Evolutionary conservation across 208 protist species (phyloP), one percentile per base, ranked within the genome.

Genomic region (Leishmania amazonensis): DNA sequence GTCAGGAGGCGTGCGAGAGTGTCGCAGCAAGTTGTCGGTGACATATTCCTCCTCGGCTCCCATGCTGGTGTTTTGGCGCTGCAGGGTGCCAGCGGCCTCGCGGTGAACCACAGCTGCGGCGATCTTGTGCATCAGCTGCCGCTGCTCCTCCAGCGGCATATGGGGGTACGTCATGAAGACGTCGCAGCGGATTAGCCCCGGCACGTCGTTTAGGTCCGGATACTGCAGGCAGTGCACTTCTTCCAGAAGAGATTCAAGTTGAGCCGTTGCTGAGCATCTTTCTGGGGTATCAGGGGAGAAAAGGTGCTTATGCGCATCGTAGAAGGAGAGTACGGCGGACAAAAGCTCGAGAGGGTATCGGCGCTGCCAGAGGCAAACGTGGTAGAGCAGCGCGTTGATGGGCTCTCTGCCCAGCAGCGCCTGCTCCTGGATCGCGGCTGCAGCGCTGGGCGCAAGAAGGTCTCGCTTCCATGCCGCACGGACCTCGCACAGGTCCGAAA

Each of bases 341-440:
- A 95, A 53, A 28, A 97, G 77, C 28, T 82, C 82, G 0, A 95
- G 81, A 45, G 93, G 93, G 77, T 94, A 85, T 0, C 90, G 89
- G 13, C 93, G 87, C 81, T 97, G 93, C 92, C 93, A 97, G 54
- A 94, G 87, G 57, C 84, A 89, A 60, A 96, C 80, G 78, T 94
- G 87, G 65, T 87, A 94, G 8, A 90, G 82, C 2, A 91, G 78
- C 57, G 77, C 73, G 76, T 93, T 89, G 28, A 74, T 53, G 51
- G 72, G n/a, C 38, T 80, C 68, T 6, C 75, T 45, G 28, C 38
- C 49, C 9, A 75, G n/a, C 40, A 60, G 40, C 3, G 75, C 74
- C 45, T 74, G 73, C 35, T 67, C 54, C 58, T 85, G 70, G 19
- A 45, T 21, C 5, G 82, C 75, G 3, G 68, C 76, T 8, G 28